Evolutionary conservation across 2,329 filamentous ascomycete genomes (phyloP).

Genomic region (Ophiostoma sp.): DNA sequence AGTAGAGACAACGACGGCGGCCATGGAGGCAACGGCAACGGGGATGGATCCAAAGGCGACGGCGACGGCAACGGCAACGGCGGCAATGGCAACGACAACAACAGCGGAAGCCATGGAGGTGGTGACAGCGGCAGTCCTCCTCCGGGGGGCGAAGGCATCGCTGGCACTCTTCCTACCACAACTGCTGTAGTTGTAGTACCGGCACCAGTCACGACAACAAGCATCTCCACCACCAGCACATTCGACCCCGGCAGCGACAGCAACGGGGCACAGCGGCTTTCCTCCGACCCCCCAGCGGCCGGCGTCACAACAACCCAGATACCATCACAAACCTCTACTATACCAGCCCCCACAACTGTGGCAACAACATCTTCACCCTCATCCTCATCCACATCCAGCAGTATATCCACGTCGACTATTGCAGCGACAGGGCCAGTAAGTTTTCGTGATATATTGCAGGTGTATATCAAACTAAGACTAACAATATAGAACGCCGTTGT

Average conservation of each 20-base stretch:
- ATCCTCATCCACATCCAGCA: background rate
- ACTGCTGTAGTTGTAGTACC: background rate
- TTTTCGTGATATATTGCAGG: too few relatives aligned
- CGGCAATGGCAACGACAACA: conserved; percentile 18
- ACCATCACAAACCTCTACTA: background rate
- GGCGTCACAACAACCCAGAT: conserved; percentile 6
- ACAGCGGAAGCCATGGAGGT: conserved; percentile 22
- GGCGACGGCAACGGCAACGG: background rate
- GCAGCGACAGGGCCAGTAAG: background rate
- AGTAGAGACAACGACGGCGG: background rate
- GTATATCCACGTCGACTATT: background rate
- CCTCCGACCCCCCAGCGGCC: background rate
- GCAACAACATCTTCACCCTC: conserved; percentile 2
- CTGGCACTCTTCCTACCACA: background rate
- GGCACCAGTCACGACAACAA: conserved; percentile 11
- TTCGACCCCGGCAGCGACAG: conserved; percentile 20
- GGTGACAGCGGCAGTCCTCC: background rate
- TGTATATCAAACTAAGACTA: background rate
- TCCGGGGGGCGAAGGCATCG: background rate
- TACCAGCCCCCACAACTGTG: background rate
- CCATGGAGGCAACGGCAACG: background rate
- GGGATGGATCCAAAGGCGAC: background rate
- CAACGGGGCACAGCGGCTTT: conserved; percentile 17
- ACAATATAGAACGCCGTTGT: conserved; percentile 16
- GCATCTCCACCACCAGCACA: conserved; percentile 19